Percentiles rank a stretch among this genome's conserved stretches.
phyloP scores from a whole-genome alignment of 345 rosid genomes.

The Ailanthus altissimus region DNA sequence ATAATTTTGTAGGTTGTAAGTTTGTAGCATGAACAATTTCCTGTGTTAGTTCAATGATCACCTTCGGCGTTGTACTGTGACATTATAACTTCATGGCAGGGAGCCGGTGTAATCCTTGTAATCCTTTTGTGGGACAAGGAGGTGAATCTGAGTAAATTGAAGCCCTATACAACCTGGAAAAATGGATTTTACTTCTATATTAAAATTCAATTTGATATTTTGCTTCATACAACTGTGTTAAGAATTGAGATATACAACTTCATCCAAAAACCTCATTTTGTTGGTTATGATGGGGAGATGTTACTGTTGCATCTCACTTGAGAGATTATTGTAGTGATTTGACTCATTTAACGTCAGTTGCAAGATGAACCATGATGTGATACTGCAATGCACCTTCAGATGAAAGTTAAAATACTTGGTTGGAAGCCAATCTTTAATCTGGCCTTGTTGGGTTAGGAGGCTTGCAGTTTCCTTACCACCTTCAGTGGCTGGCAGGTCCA shows the following conservation, averaged over 20 bases:
- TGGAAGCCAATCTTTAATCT: not conserved
- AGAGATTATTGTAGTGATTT: too few species aligned
- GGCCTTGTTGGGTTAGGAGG: not conserved
- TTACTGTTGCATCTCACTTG: not conserved
- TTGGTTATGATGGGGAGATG: not conserved
- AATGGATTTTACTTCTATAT: not conserved
- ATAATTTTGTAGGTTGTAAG: constrained; percentile 5
- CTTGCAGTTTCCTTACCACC: not conserved
- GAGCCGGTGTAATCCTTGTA: constrained; percentile 6
- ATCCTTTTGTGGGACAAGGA: not conserved
- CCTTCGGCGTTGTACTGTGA: constrained; percentile 7
- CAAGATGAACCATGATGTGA: not conserved
- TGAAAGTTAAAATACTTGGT: not conserved
- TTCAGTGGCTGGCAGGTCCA: too few species aligned
- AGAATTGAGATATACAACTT: not conserved
- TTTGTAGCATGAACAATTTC: constrained; percentile 1
- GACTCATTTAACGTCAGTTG: not conserved
- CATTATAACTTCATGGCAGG: not conserved
- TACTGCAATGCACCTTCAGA: not conserved
- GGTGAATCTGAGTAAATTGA: not conserved
- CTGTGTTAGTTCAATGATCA: not conserved
- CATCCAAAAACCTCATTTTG: not conserved
- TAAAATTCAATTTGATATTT: not conserved
- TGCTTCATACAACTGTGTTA: not conserved
- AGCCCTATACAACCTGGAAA: not conserved